Evolutionary conservation across 1,139 yeast species (phyloP).

Genomic region (Geotrichum klebahnii): DNA sequence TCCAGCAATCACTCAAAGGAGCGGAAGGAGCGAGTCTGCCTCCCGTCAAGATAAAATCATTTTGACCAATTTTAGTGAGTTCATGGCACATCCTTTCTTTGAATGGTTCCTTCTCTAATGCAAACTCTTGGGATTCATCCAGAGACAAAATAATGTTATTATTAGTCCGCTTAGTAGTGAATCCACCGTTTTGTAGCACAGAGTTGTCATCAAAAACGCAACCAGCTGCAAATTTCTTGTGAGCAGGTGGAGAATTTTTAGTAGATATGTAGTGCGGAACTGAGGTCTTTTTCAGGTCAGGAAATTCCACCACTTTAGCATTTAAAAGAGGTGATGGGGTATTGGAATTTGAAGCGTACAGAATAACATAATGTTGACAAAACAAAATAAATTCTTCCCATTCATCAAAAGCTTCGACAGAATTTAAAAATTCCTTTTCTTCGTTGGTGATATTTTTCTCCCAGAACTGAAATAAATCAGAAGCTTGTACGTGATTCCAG

Average conservation of each 20-base stretch:
- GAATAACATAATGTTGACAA: slow-evolving; percentile 69
- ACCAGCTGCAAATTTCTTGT: slow-evolving; percentile 51
- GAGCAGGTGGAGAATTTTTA: slow-evolving; percentile 20
- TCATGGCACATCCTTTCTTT: slow-evolving; percentile 57
- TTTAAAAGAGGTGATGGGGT: slow-evolving; percentile 23
- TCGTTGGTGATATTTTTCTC: slow-evolving; percentile 41
- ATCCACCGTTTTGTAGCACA: slow-evolving; percentile 53
- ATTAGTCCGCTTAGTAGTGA: slow-evolving; percentile 45
- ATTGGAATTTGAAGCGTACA: slow-evolving; percentile 49
- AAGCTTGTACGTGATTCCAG: slow-evolving; percentile 49
- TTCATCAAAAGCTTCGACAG: slow-evolving; percentile 72
- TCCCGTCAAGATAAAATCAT: slow-evolving; percentile 50
- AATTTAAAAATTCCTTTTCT: slow-evolving; percentile 45
- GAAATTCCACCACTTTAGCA: slow-evolving; percentile 20
- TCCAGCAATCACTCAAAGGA: slow-evolving; percentile 46
- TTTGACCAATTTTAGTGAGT: slow-evolving; percentile 39
- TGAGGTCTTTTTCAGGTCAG: neutral
- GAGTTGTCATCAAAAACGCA: slow-evolving; percentile 35
- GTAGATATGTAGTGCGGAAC: neutral
- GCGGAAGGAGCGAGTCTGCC: slow-evolving; percentile 64
- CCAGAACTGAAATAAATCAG: slow-evolving; percentile 61
- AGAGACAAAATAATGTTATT: slow-evolving; percentile 27
- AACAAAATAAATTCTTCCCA: slow-evolving; percentile 77
- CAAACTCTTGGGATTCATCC: slow-evolving; percentile 15
- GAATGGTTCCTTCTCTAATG: slow-evolving; percentile 19